A percentile compares a stretch with the other conserved stretches of the same genome.
Evolutionary conservation across 2,329 filamentous ascomycete species (phyloP).

Genomic region (Xylaria sp.): DNA sequence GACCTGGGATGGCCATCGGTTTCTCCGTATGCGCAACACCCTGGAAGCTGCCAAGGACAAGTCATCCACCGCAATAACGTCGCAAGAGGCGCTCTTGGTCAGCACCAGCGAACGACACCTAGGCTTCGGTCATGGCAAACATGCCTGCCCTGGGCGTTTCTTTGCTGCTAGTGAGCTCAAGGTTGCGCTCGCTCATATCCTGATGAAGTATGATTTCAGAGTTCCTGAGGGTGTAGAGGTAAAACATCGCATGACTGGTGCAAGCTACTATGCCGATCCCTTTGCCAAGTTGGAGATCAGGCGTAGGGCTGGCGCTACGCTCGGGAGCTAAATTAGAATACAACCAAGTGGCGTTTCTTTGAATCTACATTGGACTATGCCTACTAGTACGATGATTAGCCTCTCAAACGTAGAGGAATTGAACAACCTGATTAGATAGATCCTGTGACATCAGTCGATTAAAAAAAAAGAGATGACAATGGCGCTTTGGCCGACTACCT

Average conservation of each 20-base stretch:
- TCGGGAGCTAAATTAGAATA: not conserved
- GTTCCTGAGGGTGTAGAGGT: not conserved
- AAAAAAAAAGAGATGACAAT: too few relatives aligned
- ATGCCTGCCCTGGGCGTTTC: constrained; percentile 2
- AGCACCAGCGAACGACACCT: constrained; percentile 4
- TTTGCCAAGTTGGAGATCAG: constrained; percentile 1
- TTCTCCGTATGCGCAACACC: not conserved
- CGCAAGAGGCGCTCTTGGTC: not conserved
- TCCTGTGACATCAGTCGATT: too few relatives aligned
- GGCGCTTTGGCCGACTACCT: too few relatives aligned
- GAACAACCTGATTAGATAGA: too few relatives aligned
- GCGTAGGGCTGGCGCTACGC: not conserved
- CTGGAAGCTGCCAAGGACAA: not conserved
- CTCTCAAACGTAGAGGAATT: too few relatives aligned
- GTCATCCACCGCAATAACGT: not conserved
- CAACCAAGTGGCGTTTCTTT: not conserved
- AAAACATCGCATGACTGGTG: constrained; percentile 1
- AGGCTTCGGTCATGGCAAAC: not conserved
- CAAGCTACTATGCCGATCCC: not conserved
- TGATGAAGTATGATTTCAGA: constrained; percentile 10
- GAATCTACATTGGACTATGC: too few relatives aligned
- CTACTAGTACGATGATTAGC: too few relatives aligned
- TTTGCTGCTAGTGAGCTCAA: constrained; percentile 5
- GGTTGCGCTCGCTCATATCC: not conserved
- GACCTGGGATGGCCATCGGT: not conserved